phyloP scores from a whole-genome alignment of 2,329 filamentous ascomycete species.

The Claviceps monticola region DNA sequence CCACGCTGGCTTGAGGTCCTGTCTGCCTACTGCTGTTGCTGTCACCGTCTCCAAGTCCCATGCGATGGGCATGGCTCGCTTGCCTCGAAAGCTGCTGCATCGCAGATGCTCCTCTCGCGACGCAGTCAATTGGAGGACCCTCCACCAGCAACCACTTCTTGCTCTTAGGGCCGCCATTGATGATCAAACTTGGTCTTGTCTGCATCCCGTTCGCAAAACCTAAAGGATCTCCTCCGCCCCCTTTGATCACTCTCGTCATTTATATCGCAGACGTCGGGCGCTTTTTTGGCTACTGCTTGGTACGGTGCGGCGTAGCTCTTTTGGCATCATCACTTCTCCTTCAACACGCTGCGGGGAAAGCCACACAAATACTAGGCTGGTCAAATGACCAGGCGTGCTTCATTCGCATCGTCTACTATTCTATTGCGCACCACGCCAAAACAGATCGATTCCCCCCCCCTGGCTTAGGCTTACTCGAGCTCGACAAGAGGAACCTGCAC shows the following conservation, averaged over 20 bases:
- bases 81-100: slow-evolving; percentile 3
- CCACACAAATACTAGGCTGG: slow-evolving; percentile 1
- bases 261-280: neutral
- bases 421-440: slow-evolving; percentile 7
- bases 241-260: neutral
- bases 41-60: neutral
- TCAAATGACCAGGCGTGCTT: slow-evolving; percentile 3
- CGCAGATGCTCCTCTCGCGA: slow-evolving; percentile 3
- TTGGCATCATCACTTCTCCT: neutral
- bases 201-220: slow-evolving; percentile 3
- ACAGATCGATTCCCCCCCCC: neutral
- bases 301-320: neutral
- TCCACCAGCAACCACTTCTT: neutral
- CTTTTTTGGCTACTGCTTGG: neutral
- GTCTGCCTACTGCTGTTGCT: slow-evolving; percentile 3
- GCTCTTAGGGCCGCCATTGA: slow-evolving; percentile 1
- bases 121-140: slow-evolving; percentile 1
- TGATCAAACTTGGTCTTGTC: neutral
- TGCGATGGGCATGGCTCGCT: slow-evolving; percentile 2
- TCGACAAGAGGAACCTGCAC: neutral
- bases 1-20: neutral
- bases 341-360: slow-evolving; percentile 1
- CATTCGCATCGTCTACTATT: neutral
- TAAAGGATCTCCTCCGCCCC: neutral
- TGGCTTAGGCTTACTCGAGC: neutral